phyloP scores from a whole-genome alignment of 2,329 filamentous ascomycete genomes.

The Tolypocladium ovalisporum region DNA sequence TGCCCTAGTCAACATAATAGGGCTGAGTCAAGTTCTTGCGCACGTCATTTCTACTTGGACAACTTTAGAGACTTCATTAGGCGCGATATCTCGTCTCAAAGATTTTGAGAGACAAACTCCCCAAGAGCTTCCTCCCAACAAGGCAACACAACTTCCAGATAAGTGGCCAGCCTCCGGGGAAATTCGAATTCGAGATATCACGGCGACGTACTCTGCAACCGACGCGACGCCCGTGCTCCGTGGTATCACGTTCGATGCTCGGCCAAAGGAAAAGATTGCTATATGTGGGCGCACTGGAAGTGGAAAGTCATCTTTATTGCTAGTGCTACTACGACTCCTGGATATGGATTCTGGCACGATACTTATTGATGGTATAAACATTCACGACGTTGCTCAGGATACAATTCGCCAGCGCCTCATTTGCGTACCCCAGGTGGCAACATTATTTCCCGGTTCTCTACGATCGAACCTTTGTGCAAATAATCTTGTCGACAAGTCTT shows the following conservation, averaged over 20 bases:
- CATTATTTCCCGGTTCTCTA: neutral
- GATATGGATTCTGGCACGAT: neutral
- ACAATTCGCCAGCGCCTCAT: neutral
- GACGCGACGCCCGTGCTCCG: neutral
- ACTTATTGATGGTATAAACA: neutral
- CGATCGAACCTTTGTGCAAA: neutral
- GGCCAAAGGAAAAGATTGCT: neutral
- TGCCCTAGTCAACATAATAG: neutral
- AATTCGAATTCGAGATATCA: neutral
- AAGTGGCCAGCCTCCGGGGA: neutral
- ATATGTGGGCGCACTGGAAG: neutral
- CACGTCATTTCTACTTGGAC: neutral
- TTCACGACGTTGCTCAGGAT: neutral
- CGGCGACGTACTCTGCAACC: neutral
- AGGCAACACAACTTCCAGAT: neutral
- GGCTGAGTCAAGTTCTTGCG: neutral
- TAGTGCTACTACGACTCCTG: neutral
- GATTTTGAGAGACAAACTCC: neutral
- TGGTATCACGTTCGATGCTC: neutral
- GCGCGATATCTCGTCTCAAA: neutral
- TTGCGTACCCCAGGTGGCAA: neutral
- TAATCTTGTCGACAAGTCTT: fast-evolving
- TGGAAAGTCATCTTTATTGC: neutral
- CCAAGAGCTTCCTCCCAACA: neutral
- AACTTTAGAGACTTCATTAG: neutral